Base-by-base conservation (phyloP, 768 basidiomycete species). In the Phylloporus scabripes region DNA sequence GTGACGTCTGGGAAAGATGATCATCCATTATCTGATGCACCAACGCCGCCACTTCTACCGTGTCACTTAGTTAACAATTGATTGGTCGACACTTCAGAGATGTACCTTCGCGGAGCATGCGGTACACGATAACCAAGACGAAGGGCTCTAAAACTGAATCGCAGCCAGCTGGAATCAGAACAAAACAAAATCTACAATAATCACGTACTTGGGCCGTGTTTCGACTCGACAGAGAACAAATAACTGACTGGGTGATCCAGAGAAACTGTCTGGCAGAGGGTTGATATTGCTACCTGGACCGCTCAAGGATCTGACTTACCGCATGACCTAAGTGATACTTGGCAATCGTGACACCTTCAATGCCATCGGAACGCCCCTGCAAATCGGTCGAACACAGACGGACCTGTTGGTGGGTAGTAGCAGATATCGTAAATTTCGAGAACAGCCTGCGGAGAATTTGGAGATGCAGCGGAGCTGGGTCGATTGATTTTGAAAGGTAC, bases 381-480 rank as follows among this genome's bases (percentile, higher is more conserved):
- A 92, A 68, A 14, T 70, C 70, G 0, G 81, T 83, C 7, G 78
- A 78, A 20, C 73, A 73, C 45, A 95, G 78, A 32, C 90, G 85
- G n/a, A 96, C 76, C 55, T 83, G 78, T 56, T 92, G 85, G 52
- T 81, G 76, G 18, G 81, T 83, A 39, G 86, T 85, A 0, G 90
- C 81, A 2, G 92, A 91, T 42, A 96, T 78, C 0, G 89, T 92
- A 62, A 95, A 98, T 62, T 86, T 87, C 4, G 91, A 94, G 56
- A 97, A 82, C 4, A 97, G 70, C 54, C 95, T 97, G 52, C 17
- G 51, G 49, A 58, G 36, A 36, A 18, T 26, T 42, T 31, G 42
- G 31, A 17, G 32, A n/a, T 40, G 36, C 32, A 37, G 18, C 37
- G 26, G 2, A 50, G 33, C 42, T 49, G 26, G 39, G 31, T 42